Percentiles rank a stretch among this genome's conserved stretches.
Evolutionary conservation across 2,329 filamentous ascomycete genomes (phyloP).

Genomic region (Cercospora sp.): DNA sequence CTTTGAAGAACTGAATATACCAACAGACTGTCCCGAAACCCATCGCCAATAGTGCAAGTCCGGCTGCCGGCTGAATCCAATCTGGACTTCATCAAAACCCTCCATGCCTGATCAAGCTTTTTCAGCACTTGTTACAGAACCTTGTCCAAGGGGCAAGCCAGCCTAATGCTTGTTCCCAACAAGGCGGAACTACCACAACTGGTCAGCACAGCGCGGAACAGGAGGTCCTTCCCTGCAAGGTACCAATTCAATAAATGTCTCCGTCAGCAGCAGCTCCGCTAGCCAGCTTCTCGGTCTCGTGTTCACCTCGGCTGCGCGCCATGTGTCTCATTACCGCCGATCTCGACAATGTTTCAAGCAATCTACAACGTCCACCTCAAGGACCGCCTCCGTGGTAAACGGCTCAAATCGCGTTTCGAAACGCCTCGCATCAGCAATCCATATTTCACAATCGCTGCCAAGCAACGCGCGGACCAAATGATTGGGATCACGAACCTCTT

Average conservation of each 20-base stretch:
- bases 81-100: neutral
- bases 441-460: neutral
- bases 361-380: constrained; percentile 14
- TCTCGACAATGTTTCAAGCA: constrained; percentile 11
- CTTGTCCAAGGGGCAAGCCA: neutral
- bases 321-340: neutral
- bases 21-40: neutral
- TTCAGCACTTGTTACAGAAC: neutral
- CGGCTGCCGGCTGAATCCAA: neutral
- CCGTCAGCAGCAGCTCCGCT: neutral
- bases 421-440: neutral
- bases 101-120: neutral
- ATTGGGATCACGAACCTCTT: constrained; percentile 16
- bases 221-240: neutral
- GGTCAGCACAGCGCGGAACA: neutral
- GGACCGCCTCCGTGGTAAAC: constrained; percentile 12
- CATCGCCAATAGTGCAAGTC: neutral
- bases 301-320: neutral
- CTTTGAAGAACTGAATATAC: neutral
- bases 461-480: neutral
- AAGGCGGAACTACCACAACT: neutral
- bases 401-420: neutral
- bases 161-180: neutral
- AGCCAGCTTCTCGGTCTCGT: neutral
- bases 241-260: neutral